phyloP scores from a whole-genome alignment of 768 basidiomycete genomes.

The Lentinula lateritia region DNA sequence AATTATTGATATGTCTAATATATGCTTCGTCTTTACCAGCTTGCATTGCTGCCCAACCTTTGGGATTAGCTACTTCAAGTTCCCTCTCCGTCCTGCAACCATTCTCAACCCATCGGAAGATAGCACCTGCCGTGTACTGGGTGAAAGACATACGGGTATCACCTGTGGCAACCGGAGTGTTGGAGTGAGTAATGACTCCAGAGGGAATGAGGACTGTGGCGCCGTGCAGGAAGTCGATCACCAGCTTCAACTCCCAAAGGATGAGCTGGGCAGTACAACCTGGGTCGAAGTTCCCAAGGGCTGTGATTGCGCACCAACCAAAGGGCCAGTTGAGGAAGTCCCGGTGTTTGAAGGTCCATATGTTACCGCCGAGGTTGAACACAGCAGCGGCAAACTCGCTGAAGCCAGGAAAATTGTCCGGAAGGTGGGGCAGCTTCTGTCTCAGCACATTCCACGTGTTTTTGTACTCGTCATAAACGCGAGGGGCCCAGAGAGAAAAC shows the following conservation, averaged over 20 bases:
- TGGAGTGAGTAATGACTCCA: slow-evolving; percentile 1
- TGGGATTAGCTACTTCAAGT: not conserved
- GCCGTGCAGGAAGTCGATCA: not conserved
- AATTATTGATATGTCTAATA: not conserved
- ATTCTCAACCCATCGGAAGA: slow-evolving; percentile 8
- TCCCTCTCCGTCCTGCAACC: not conserved
- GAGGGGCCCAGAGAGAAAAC: slow-evolving; percentile 11
- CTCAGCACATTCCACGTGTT: not conserved
- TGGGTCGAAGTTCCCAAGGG: slow-evolving; percentile 5
- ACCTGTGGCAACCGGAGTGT: slow-evolving; percentile 3
- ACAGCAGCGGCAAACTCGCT: not conserved
- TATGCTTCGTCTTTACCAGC: not conserved
- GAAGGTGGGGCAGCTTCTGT: too few species aligned
- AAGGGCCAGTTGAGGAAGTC: slow-evolving; percentile 16
- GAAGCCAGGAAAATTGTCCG: too few species aligned
- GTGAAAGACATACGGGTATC: slow-evolving; percentile 10
- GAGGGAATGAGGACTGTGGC: slow-evolving; percentile 6
- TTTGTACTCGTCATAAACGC: slow-evolving; percentile 6
- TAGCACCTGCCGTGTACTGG: slow-evolving; percentile 11
- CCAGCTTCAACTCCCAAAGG: not conserved
- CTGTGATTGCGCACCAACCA: slow-evolving; percentile 18
- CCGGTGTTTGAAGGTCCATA: slow-evolving; percentile 10
- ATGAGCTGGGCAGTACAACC: slow-evolving; percentile 9
- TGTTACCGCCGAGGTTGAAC: slow-evolving; percentile 19
- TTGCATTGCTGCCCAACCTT: not conserved